Evolutionary conservation across 805 yeast species (phyloP).

Genomic region (Jamesozyma jinghongensis): DNA sequence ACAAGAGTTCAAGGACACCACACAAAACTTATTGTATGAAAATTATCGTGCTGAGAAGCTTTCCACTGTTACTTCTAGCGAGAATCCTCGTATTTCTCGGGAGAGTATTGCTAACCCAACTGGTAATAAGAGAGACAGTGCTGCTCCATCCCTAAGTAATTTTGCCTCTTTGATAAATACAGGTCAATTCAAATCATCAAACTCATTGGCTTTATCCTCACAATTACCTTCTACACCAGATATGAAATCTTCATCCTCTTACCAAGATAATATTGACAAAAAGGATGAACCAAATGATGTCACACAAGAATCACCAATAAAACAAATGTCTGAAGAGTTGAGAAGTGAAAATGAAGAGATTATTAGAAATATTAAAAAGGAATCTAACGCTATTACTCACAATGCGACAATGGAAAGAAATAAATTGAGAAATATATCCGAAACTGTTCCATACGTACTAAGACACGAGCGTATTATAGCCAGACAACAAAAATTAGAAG

Average conservation of each 20-base stretch:
- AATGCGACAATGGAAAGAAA: slow-evolving; percentile 37
- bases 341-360: slow-evolving; percentile 33
- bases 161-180: slow-evolving; percentile 30
- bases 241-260: slow-evolving; percentile 3
- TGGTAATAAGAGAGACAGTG: slow-evolving; percentile 20
- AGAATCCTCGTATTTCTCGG: slow-evolving; percentile 3
- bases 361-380: slow-evolving; percentile 31
- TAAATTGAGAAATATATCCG: slow-evolving; percentile 68
- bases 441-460: slow-evolving; percentile 76
- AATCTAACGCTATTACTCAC: slow-evolving; percentile 19
- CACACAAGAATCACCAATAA: slow-evolving; percentile 29
- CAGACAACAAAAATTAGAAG: slow-evolving; percentile 70
- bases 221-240: slow-evolving; percentile 21
- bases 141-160: slow-evolving; percentile 31
- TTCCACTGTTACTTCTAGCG: slow-evolving; percentile 42
- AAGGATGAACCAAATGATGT: slow-evolving; percentile 6
- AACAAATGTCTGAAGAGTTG: slow-evolving; percentile 30
- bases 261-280: slow-evolving; percentile 2
- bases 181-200: slow-evolving; percentile 28
- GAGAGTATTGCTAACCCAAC: slow-evolving; percentile 5
- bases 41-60: slow-evolving; percentile 72
- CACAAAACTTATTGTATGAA: slow-evolving; percentile 68
- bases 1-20: slow-evolving; percentile 71
- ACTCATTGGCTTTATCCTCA: slow-evolving; percentile 17
- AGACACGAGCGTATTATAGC: slow-evolving; percentile 67